phyloP scores from a whole-genome alignment of 305 asterid genomes.

The Solanum hybrid region DNA sequence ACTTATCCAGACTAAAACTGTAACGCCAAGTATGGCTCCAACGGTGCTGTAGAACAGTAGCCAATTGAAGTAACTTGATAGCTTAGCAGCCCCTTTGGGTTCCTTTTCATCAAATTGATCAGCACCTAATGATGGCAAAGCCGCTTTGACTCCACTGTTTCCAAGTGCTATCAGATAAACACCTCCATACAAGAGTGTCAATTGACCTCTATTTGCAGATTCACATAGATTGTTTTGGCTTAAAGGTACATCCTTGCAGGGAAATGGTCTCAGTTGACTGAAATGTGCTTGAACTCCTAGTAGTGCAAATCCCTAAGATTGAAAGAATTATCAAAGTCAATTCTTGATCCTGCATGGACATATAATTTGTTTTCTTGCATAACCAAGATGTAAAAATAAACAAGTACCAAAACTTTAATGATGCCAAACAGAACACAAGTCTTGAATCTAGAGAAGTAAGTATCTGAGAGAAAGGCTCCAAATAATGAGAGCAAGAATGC shows the following conservation, averaged over 20 bases:
- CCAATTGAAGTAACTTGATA: constrained; percentile 70
- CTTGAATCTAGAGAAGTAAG: constrained; percentile 60
- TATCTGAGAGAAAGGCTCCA: constrained; percentile 62
- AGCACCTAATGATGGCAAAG: constrained; percentile 62
- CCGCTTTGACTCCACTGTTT: constrained; percentile 54
- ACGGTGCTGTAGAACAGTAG: constrained; percentile 30
- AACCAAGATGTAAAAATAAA: background rate
- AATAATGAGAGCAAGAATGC: constrained; percentile 49
- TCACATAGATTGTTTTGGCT: constrained; percentile 29
- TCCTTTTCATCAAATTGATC: constrained; percentile 63
- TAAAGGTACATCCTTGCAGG: constrained; percentile 42
- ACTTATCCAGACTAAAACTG: constrained; percentile 57
- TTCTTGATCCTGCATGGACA: background rate
- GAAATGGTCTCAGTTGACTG: constrained; percentile 49
- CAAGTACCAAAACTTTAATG: constrained; percentile 40
- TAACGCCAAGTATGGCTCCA: constrained; percentile 58
- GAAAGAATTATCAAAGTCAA: background rate
- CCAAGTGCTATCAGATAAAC: constrained; percentile 62
- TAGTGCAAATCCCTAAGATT: constrained; percentile 47
- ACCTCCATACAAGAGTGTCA: constrained; percentile 37
- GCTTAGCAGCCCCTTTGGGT: constrained; percentile 40
- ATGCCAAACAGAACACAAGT: constrained; percentile 50
- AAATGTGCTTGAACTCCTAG: constrained; percentile 64
- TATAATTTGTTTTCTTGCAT: background rate
- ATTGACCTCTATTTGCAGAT: constrained; percentile 32